Evolutionary conservation across 129 eudicot species (phyloP), one percentile per base, ranked within the genome.

Genomic region (Scalesia atractyloides): DNA sequence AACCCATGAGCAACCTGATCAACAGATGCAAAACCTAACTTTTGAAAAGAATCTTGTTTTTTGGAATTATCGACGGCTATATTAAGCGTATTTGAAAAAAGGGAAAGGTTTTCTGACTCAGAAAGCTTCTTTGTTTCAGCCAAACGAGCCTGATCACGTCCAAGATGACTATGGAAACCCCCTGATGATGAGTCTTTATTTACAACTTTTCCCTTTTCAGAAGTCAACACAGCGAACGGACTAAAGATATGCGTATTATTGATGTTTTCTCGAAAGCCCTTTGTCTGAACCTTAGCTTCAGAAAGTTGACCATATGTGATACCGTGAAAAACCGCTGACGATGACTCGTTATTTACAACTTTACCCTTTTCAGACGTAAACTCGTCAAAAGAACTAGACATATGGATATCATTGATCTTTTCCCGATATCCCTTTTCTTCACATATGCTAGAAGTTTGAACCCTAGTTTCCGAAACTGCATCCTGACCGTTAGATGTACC

Each of bases 121-220:
- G 69, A 20, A 34, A 67, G 59, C 67, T 77, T 76, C 72, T 78
- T 52, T 59, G 61, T 70, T 56, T 79, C 80, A 16, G 64, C 49
- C 36, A 63, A 56, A 59, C 75, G 5, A 58, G 65, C 73, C 33
- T 60, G 74, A 57, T 60, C 82, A 36, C 52, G 73, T 8, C 47
- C 81, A 61, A 18, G 62, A 10, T 7, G 44, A 48, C 15, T 60
- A 63, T 63, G 68, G 49, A 37, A 63, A 63, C 37, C 68, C 30
- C 68, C 50, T 36, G 49, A 36, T 37, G 68, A n/a, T 57, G 84
- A 54, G 17, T 72, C 82, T 15, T 48, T 75, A 22, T 57, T 75
- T 15, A 69, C 79, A 75, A 64, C 44, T 57, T 56, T 78, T 19
- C 78, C 66, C 60, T 63, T 65, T 41, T 83, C 91, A 61, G 72